Evolutionary conservation across 2,329 filamentous ascomycete genomes (phyloP).

Genomic region (Colletotrichum orchidophilum): DNA sequence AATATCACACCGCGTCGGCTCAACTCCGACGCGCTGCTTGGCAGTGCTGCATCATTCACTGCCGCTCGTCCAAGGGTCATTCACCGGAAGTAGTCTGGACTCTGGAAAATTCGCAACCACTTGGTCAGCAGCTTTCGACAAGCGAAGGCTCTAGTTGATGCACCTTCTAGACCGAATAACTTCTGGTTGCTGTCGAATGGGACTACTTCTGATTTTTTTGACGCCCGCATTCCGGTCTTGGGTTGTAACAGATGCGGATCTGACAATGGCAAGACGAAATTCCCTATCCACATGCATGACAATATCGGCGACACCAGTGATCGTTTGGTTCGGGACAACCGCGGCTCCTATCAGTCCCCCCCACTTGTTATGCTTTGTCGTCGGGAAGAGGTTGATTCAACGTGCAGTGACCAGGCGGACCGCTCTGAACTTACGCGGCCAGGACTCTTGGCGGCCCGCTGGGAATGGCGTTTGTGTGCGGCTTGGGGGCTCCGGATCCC

Average conservation of each 20-base stretch:
- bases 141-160: neutral
- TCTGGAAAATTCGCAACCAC: neutral
- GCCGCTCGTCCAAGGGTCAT: neutral
- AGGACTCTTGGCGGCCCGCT: constrained; percentile 26
- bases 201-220: neutral
- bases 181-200: neutral
- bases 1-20: neutral
- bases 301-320: neutral
- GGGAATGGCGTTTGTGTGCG: neutral
- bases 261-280: neutral
- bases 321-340: neutral
- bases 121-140: neutral
- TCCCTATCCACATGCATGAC: constrained; percentile 9
- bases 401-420: constrained; percentile 1
- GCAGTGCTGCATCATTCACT: neutral
- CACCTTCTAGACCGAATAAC: neutral
- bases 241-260: constrained; percentile 16
- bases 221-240: constrained; percentile 17
- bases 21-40: neutral
- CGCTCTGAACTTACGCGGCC: constrained; percentile 29
- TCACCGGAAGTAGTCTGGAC: neutral
- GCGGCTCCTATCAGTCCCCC: neutral
- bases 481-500: constrained; percentile 4
- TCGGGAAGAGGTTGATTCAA: constrained; percentile 1
- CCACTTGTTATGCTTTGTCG: neutral